Conservation (phyloP, 805 yeast species). For the Candida cerambycidarum region DNA sequence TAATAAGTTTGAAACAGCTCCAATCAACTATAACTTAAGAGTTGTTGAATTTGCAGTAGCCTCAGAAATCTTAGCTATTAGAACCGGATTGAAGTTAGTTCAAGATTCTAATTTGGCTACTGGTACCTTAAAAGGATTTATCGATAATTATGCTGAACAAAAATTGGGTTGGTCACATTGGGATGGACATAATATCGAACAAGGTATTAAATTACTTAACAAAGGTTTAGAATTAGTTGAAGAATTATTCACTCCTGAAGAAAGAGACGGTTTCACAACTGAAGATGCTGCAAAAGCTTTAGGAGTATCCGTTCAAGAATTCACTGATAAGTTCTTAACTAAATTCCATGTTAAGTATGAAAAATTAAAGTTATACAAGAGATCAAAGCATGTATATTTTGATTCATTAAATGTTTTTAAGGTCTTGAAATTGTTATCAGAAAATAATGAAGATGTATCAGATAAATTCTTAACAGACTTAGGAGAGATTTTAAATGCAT, state of each 20-base stretch:
- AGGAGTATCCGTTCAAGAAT: constrained; percentile 42
- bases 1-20: constrained; percentile 69
- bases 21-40: constrained; percentile 65
- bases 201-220: constrained; percentile 40
- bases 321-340: constrained; percentile 43
- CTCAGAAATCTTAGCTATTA: constrained; percentile 55
- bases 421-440: constrained; percentile 43
- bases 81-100: constrained; percentile 42
- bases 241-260: constrained; percentile 29
- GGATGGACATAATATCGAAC: constrained; percentile 46
- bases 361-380: constrained; percentile 51
- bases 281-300: constrained; percentile 47
- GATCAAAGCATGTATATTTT: constrained; percentile 62
- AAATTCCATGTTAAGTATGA: constrained; percentile 60
- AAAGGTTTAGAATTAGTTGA: constrained; percentile 47
- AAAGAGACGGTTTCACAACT: constrained; percentile 48
- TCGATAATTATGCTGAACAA: constrained; percentile 48
- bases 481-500: constrained; percentile 58
- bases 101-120: constrained; percentile 52
- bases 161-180: constrained; percentile 32
- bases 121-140: constrained; percentile 65
- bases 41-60: constrained; percentile 74
- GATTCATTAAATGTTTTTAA: constrained; percentile 61
- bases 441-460: constrained; percentile 17
- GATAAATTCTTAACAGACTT: constrained; percentile 40